phyloP scores from a whole-genome alignment of 2,329 filamentous ascomycete species.

The Pyrenochaeta sp. region DNA sequence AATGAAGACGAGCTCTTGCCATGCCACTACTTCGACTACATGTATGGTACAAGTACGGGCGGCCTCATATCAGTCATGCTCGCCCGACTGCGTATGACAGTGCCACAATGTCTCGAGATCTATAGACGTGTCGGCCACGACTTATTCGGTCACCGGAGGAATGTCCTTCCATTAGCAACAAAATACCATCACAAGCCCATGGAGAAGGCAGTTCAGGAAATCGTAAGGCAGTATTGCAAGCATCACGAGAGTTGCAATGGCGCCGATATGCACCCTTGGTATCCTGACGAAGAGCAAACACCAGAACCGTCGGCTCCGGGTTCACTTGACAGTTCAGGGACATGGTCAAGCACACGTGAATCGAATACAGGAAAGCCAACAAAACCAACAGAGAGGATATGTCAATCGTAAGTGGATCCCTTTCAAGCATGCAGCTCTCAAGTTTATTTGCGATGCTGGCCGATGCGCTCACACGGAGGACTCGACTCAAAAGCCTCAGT shows the following conservation, averaged over 20 bases:
- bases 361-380: slow-evolving; percentile 20
- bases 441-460: neutral
- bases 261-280: slow-evolving; percentile 57
- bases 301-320: neutral
- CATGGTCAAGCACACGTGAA: slow-evolving; percentile 25
- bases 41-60: slow-evolving; percentile 63
- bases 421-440: neutral
- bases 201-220: slow-evolving; percentile 56
- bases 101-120: slow-evolving; percentile 57
- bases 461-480: too few relatives aligned
- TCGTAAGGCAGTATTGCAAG: slow-evolving; percentile 56
- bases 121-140: slow-evolving; percentile 59
- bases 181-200: slow-evolving; percentile 61
- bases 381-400: slow-evolving; percentile 43
- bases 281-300: slow-evolving; percentile 10
- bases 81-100: slow-evolving; percentile 59
- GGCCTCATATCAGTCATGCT: slow-evolving; percentile 62
- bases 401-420: slow-evolving; percentile 46
- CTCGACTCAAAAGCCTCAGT: neutral
- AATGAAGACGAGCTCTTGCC: slow-evolving; percentile 56
- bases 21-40: slow-evolving; percentile 64
- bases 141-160: slow-evolving; percentile 57
- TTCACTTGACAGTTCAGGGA: slow-evolving; percentile 26
- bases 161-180: slow-evolving; percentile 55
- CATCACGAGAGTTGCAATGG: slow-evolving; percentile 54